Evolutionary conservation across 192 early-diverging fungal species (phyloP).

Genomic region (Chytriomyces sp.): DNA sequence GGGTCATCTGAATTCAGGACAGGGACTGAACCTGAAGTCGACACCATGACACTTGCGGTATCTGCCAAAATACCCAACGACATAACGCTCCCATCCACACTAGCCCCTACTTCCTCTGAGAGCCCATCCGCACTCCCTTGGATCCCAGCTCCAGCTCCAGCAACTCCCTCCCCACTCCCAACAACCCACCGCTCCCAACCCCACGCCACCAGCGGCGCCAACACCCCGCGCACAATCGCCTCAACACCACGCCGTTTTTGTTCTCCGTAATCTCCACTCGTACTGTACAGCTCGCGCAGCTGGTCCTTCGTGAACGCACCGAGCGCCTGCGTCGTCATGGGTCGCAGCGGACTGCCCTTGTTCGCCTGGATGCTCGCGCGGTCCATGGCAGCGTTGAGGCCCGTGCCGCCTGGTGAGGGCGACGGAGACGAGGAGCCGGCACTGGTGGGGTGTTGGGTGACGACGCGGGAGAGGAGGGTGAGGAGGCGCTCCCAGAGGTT

Average conservation of each 20-base stretch:
- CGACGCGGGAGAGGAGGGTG: conserved; percentile 63
- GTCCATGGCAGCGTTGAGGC: conserved; percentile 25
- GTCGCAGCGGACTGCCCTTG: conserved; percentile 1
- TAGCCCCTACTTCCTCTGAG: neutral
- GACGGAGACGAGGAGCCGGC: conserved; percentile 44
- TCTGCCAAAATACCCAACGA: neutral
- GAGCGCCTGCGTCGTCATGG: conserved; percentile 55
- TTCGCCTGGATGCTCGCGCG: conserved; percentile 15
- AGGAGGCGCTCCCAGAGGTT: conserved; percentile 91
- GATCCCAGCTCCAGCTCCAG: conserved; percentile 9
- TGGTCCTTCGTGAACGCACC: conserved; percentile 57
- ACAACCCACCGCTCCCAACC: conserved; percentile 32
- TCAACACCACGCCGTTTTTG: conserved; percentile 56
- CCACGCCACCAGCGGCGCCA: conserved; percentile 52
- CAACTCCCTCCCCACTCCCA: neutral
- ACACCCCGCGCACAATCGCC: conserved; percentile 53
- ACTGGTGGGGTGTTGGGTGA: conserved; percentile 43
- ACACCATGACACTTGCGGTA: neutral
- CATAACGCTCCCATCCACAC: neutral
- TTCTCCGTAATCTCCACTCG: conserved; percentile 54
- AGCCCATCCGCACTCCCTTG: neutral
- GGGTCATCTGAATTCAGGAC: conserved; percentile 69
- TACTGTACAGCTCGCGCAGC: conserved; percentile 53
- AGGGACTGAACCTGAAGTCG: neutral
- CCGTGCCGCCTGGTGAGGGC: neutral